Evolutionary conservation across 2,329 filamentous ascomycete genomes (phyloP), one percentile per base, ranked within the genome.

Genomic region (Apiospora malaysiana): DNA sequence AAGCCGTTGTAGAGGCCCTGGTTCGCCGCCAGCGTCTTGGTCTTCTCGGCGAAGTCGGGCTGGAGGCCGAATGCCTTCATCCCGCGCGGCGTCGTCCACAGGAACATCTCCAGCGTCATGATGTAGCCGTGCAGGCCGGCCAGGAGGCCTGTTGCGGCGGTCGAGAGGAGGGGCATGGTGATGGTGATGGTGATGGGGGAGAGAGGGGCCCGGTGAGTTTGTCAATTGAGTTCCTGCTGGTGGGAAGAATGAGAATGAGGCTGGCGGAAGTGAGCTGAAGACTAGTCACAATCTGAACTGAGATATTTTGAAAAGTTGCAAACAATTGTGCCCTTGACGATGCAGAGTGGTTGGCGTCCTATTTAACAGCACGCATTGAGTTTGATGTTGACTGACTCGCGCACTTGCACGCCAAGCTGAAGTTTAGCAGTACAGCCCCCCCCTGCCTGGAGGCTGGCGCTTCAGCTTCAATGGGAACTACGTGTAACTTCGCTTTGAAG

Each of bases 1-100:
- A 68, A 68, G 46, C 67, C 67, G 67, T 68, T 68, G 67, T 68
- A 68, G 4, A 68, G 67, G 9, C 67, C 67, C 47, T 68, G 67
- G 67, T 68, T 68, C 21, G 45, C 32, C 25, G 67, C 67, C 46
- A 68, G 46, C 47, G 45, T 68, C 67, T 56, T 56, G 46, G 67
- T 68, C 67, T 68, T 46, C 46, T 68, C 67, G 67, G 67, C 67
- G 46, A 68, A 68, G 67, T 49, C 67, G 45, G 67, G 45, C 67
- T 49, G 21, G 67, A 68, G 67, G 27, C 10, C 32, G 46, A 68
- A 68, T 18, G 67, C n/a, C 46, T 68, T 68, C 18, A 4, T 27
- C 14, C 67, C 67, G 21, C 67, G 67, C 46, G 67, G 67, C 45
- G 45, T 68, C 67, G 67, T 68, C 67, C 67, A 68, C 18, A 68